Evolutionary conservation across 1,284 basidiomycete genomes (phyloP).

Genomic region (Papiliotrema terrestris): DNA sequence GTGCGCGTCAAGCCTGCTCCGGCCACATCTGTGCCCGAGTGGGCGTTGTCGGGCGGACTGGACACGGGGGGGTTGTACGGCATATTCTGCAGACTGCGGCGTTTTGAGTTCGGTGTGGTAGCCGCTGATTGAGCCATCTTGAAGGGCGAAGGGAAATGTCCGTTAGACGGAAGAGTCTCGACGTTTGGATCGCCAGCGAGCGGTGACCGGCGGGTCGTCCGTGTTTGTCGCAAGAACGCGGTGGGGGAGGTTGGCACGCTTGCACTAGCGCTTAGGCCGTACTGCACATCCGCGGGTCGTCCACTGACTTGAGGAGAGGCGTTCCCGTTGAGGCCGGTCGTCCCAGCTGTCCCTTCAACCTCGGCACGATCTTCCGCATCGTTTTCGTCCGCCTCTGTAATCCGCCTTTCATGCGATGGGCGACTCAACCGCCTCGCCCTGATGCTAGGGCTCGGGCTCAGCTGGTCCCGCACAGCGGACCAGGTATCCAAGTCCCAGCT

Average conservation of each 20-base stretch:
- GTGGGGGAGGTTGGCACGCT: neutral
- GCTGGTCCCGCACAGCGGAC: conserved; percentile 7
- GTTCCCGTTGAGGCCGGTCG: neutral
- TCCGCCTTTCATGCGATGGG: conserved; percentile 19
- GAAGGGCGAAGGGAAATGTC: neutral
- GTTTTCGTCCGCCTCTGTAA: conserved; percentile 22
- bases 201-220: neutral
- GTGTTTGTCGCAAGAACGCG: neutral
- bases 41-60: too few relatives aligned
- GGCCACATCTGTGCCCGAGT: conserved; percentile 4
- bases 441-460: neutral
- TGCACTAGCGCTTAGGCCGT: neutral
- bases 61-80: conserved; percentile 24
- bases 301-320: too few relatives aligned
- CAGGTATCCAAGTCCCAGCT: conserved; percentile 15
- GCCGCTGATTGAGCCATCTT: neutral
- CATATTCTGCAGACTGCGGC: conserved; percentile 33
- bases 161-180: neutral
- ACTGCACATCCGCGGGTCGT: too few relatives aligned
- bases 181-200: neutral
- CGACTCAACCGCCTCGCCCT: conserved; percentile 2
- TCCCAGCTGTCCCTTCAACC: neutral
- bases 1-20: conserved; percentile 13
- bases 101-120: conserved; percentile 20
- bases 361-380: conserved; percentile 4